Evolutionary conservation across 2,329 filamentous ascomycete genomes (phyloP).

Genomic region (Penicillium sp.): DNA sequence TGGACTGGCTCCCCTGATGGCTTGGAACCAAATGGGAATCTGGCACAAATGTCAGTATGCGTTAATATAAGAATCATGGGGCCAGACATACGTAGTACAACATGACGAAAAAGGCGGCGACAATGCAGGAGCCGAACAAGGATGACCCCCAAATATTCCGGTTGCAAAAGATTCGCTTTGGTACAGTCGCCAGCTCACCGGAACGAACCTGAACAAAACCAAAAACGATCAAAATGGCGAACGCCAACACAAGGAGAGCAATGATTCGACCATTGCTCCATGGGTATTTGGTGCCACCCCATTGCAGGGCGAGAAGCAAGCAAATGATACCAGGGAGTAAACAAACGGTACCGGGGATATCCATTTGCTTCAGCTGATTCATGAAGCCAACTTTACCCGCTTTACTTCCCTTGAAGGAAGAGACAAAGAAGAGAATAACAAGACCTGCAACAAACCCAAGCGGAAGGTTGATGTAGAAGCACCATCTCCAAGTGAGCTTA

Average conservation of each 20-base stretch:
- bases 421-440: constrained; percentile 25
- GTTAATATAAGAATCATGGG: not conserved
- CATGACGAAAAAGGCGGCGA: constrained; percentile 10
- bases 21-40: constrained; percentile 50
- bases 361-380: constrained; percentile 40
- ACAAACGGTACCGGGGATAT: constrained; percentile 51
- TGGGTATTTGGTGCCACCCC: constrained; percentile 54
- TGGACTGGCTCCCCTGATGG: constrained; percentile 44
- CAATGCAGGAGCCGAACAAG: constrained; percentile 8
- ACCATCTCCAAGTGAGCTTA: constrained; percentile 48
- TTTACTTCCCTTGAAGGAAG: constrained; percentile 6
- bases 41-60: constrained; percentile 15
- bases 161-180: constrained; percentile 9
- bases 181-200: constrained; percentile 2
- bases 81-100: constrained; percentile 17
- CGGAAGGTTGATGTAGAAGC: constrained; percentile 56
- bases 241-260: constrained; percentile 54
- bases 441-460: constrained; percentile 34
- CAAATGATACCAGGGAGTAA: constrained; percentile 55
- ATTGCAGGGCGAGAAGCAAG: constrained; percentile 57
- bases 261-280: constrained; percentile 54
- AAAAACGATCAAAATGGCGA: constrained; percentile 39
- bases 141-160: constrained; percentile 15
- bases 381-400: constrained; percentile 1
- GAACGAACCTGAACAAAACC: constrained; percentile 9